phyloP scores from a whole-genome alignment of 495 filamentous ascomycete species.

The Bathelium albidoporum region DNA sequence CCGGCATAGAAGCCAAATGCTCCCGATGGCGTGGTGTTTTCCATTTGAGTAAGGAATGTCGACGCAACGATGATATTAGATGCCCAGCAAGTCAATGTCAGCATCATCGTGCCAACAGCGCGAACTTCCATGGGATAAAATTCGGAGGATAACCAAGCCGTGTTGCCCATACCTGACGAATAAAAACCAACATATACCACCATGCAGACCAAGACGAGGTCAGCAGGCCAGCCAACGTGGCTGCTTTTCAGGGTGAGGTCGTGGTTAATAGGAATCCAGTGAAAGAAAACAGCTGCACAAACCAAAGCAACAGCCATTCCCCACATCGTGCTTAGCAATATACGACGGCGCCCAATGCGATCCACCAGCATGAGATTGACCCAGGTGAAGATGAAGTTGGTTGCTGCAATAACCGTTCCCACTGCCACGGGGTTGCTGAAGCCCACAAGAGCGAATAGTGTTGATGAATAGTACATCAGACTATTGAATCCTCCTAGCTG shows the following conservation, averaged over 20 bases:
- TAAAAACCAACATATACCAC: conserved; percentile 42
- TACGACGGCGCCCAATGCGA: conserved; percentile 36
- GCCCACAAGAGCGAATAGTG: conserved; percentile 42
- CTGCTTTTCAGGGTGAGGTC: conserved; percentile 20
- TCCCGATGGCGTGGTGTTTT: conserved; percentile 38
- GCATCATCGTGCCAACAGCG: conserved; percentile 44
- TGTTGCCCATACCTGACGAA: conserved; percentile 38
- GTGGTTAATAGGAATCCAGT: conserved; percentile 40
- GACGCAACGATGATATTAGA: conserved; percentile 44
- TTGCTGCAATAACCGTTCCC: conserved; percentile 39
- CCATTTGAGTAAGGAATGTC: conserved; percentile 43
- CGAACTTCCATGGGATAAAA: conserved; percentile 45
- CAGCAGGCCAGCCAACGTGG: conserved; percentile 31
- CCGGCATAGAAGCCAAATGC: conserved; percentile 45
- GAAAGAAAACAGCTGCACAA: conserved; percentile 36
- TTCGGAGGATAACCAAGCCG: conserved; percentile 42
- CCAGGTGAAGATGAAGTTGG: conserved; percentile 44
- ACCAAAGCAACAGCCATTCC: conserved; percentile 36
- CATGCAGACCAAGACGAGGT: conserved; percentile 37
- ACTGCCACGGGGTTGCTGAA: conserved; percentile 42
- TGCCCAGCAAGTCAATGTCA: conserved; percentile 42
- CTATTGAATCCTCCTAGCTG: conserved; percentile 42
- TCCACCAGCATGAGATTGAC: conserved; percentile 44
- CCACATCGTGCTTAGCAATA: conserved; percentile 38
- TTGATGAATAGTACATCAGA: conserved; percentile 43